Conservation (phyloP, 1,139 yeast species). For the Taphrina sp. region DNA sequence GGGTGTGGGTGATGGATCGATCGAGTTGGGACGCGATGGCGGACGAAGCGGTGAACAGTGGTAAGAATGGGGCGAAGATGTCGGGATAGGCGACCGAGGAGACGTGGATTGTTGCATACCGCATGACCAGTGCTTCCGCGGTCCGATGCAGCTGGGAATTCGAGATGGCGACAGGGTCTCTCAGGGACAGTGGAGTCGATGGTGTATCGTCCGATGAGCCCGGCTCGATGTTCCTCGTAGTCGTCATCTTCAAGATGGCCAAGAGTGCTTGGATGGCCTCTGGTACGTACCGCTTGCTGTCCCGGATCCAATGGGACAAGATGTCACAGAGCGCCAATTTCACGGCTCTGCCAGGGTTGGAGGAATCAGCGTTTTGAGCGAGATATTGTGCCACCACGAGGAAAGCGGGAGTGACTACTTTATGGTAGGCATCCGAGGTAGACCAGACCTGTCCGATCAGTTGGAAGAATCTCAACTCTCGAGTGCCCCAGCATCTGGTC, state of each 20-base stretch:
- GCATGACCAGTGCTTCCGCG: constrained; percentile 17
- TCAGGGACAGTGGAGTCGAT: not conserved
- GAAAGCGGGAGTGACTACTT: constrained; percentile 79
- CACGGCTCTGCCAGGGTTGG: constrained; percentile 48
- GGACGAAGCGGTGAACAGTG: constrained; percentile 27
- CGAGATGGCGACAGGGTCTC: not conserved
- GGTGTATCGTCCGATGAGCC: too few relatives aligned
- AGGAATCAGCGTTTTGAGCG: constrained; percentile 51
- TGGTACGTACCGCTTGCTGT: constrained; percentile 78
- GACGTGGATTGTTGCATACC: constrained; percentile 53
- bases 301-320: constrained; percentile 64
- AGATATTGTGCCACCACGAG: constrained; percentile 71
- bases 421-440: constrained; percentile 92
- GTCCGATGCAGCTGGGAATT: constrained; percentile 22
- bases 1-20: constrained; percentile 55
- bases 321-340: constrained; percentile 67
- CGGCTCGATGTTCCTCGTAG: not conserved
- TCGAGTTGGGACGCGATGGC: constrained; percentile 17
- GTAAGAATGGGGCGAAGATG: constrained; percentile 48
- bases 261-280: constrained; percentile 54
- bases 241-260: not conserved
- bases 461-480: constrained; percentile 57
- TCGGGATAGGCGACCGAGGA: constrained; percentile 66
- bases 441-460: constrained; percentile 77
- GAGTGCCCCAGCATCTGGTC: constrained; percentile 27